Percentiles rank a stretch among this genome's conserved stretches.
Conservation (phyloP, 2,329 filamentous ascomycete genomes). For the Cladosporium sphaerospermum region DNA sequence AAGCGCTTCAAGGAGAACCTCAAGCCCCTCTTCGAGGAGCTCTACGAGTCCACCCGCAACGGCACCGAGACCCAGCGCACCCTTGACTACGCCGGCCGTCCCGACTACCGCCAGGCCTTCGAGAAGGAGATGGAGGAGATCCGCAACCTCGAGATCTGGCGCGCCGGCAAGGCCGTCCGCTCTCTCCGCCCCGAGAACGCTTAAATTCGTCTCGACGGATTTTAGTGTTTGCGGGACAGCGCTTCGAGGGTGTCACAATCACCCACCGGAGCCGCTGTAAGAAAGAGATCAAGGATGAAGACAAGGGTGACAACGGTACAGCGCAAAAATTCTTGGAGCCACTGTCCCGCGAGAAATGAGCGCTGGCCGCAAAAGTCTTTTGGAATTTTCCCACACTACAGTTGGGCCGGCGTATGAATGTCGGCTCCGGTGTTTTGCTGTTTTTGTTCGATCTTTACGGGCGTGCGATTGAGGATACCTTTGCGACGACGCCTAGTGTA, state of each 20-base stretch:
- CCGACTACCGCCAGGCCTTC: constrained; percentile 94
- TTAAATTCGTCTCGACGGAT: constrained; percentile 16
- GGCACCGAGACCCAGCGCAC: constrained; percentile 94
- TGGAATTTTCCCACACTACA: background rate
- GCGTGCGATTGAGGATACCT: background rate
- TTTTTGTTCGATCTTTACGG: background rate
- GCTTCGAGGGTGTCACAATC: background rate
- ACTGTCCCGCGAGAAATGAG: constrained; percentile 8
- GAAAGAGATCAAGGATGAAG: background rate
- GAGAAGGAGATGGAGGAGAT: constrained; percentile 99
- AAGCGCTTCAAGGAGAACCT: constrained; percentile 94
- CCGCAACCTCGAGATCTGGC: constrained; percentile 97
- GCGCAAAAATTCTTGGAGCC: constrained; percentile 1
- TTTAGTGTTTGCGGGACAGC: constrained; percentile 1
- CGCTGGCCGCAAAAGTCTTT: constrained; percentile 12
- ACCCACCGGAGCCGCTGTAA: background rate
- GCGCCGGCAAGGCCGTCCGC: constrained; percentile 93
- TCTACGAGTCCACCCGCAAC: constrained; percentile 88
- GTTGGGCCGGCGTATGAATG: no score
- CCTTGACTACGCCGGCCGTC: constrained; percentile 92
- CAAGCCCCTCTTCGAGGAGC: constrained; percentile 96
- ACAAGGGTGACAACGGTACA: constrained; percentile 10
- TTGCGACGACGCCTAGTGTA: background rate
- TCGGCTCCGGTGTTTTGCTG: no score
- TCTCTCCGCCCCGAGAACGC: constrained; percentile 33